These are phyloP conservation scores for Neoboletus magnificus DNA, from an alignment of 768 basidiomycete genomes.

Conservation along the genomic window DNA sequence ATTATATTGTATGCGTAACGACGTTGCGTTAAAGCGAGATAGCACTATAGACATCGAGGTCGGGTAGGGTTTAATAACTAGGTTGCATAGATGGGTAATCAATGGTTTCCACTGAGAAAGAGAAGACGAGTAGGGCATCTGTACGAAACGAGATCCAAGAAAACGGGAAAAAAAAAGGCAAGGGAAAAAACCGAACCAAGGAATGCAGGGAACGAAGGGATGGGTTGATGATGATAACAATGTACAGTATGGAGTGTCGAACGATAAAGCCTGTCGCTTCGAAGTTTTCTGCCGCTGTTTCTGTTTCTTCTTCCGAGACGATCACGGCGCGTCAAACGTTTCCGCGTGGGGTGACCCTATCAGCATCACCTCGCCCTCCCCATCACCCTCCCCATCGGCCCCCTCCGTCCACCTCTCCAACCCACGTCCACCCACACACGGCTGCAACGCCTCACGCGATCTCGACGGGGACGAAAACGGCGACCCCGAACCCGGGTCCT, in stretches of 20 bases:
- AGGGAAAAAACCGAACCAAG: too few species aligned
- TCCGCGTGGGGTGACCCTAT: constrained; percentile 13
- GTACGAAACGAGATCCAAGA: not conserved
- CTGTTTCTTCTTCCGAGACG: not conserved
- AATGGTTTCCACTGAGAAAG: not conserved
- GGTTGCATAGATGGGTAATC: not conserved
- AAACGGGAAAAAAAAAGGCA: too few species aligned
- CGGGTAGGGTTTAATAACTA: too few species aligned
- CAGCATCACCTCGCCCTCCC: constrained; percentile 18
- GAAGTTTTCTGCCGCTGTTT: not conserved
- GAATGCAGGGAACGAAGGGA: not conserved
- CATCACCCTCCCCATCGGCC: not conserved
- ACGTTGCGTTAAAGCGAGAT: not conserved
- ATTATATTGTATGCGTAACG: not conserved
- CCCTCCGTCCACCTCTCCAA: constrained; percentile 2
- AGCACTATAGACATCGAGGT: not conserved
- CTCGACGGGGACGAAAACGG: constrained; percentile 1
- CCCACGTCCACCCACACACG: not conserved
- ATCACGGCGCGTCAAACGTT: not conserved
- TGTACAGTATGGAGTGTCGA: not conserved
- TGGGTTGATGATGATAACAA: not conserved
- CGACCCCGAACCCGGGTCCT: not conserved
- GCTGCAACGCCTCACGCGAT: constrained; percentile 1
- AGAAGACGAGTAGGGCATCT: not conserved
- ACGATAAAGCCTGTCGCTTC: not conserved